These are phyloP conservation scores for Metschnikowia drakensbergensis DNA, from an alignment of 805 yeast species.

Conservation along the genomic window DNA sequence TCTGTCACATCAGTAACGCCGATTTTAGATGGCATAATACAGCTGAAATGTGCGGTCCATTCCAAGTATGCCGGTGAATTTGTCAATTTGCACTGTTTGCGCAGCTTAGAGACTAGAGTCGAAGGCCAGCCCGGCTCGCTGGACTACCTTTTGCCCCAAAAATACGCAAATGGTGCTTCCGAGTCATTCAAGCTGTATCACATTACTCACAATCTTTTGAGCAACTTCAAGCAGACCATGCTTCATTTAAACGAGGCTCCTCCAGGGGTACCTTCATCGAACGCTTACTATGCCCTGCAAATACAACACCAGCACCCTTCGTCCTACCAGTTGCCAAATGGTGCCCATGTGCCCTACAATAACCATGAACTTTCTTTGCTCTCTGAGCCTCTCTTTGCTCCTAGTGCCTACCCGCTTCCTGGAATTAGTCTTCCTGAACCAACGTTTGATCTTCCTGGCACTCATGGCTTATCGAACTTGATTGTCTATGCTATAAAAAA, in stretches of 20 bases:
- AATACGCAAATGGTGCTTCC: slow-evolving; percentile 5
- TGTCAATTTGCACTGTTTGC: slow-evolving; percentile 58
- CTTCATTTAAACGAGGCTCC: slow-evolving; percentile 24
- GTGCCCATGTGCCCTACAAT: slow-evolving; percentile 33
- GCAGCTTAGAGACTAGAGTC: slow-evolving; percentile 36
- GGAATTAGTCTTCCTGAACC: slow-evolving; percentile 30
- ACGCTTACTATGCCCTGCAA: slow-evolving; percentile 18
- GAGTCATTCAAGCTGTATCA: slow-evolving; percentile 36
- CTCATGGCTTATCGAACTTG: slow-evolving; percentile 45
- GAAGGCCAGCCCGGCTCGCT: slow-evolving; percentile 18
- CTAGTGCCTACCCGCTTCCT: slow-evolving; percentile 49
- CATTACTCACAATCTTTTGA: slow-evolving; percentile 32
- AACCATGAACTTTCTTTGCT: slow-evolving; percentile 48
- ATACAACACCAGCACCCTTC: slow-evolving; percentile 22
- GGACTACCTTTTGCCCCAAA: slow-evolving; percentile 15
- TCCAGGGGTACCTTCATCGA: slow-evolving; percentile 12
- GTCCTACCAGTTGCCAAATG: slow-evolving; percentile 57
- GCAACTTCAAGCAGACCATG: slow-evolving; percentile 35
- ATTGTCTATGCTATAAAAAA: slow-evolving; percentile 34
- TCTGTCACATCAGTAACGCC: slow-evolving; percentile 71
- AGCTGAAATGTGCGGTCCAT: slow-evolving; percentile 60
- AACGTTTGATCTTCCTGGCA: slow-evolving; percentile 42
- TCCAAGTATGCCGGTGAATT: slow-evolving; percentile 84
- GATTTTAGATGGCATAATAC: slow-evolving; percentile 67
- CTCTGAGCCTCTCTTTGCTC: slow-evolving; percentile 70